Evolutionary conservation across 768 basidiomycete species (phyloP).

Genomic region (Pulveroboletus frians): DNA sequence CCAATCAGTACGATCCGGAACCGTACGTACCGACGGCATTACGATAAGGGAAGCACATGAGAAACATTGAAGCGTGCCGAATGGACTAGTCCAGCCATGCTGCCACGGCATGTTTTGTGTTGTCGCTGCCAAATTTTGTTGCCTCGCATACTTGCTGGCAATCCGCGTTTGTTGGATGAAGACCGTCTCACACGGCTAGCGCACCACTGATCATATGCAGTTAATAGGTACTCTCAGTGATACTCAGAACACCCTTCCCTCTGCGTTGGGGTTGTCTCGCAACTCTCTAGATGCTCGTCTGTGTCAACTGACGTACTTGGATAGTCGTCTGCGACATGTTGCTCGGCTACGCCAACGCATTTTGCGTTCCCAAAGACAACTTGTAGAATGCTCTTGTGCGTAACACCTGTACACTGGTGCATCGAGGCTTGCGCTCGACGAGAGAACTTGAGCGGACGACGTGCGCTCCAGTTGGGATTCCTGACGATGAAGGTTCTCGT

Average conservation of each 20-base stretch:
- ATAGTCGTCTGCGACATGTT: slow-evolving; percentile 1
- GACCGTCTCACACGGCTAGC: no score
- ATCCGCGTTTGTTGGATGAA: background rate
- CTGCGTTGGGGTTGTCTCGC: background rate
- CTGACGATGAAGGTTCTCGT: no score
- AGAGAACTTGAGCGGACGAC: no score
- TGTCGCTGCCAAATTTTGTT: background rate
- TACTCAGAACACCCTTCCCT: background rate
- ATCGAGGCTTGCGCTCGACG: background rate
- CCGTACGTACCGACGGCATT: background rate
- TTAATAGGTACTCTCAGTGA: background rate
- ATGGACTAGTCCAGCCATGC: no score
- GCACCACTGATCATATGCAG: background rate
- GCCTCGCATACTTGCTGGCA: background rate
- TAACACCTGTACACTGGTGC: background rate
- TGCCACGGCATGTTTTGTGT: background rate
- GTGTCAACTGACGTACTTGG: background rate
- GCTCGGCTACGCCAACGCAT: background rate
- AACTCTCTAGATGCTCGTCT: slow-evolving; percentile 1
- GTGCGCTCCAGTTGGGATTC: no score
- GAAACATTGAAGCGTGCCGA: background rate
- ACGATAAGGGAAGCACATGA: background rate
- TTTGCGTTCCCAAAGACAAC: background rate
- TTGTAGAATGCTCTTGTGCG: background rate
- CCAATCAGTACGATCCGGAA: background rate